Evolutionary conservation across 176 grass and related monocot species (phyloP).

Genomic region (Oryza nivara): DNA sequence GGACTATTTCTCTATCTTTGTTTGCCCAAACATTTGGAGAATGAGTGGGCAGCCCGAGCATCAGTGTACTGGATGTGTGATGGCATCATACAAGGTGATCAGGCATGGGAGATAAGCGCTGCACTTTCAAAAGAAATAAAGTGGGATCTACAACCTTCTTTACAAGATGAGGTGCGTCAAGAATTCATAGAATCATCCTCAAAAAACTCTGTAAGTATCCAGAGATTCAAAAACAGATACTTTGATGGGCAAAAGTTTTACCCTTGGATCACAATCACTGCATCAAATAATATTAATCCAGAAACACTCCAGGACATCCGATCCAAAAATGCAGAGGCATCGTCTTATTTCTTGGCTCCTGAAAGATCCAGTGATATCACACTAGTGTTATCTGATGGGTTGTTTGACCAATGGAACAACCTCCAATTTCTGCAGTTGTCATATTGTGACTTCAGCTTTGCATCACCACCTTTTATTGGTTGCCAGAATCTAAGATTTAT

Average conservation of each 20-base stretch:
- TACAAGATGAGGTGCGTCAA: not conserved
- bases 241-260: not conserved
- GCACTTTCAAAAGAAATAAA: not conserved
- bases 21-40: not conserved
- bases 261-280: not conserved
- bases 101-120: not conserved
- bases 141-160: not conserved
- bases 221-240: not conserved
- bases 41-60: not conserved
- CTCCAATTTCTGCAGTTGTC: not conserved
- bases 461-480: not conserved
- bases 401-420: not conserved
- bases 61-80: slow-evolving; percentile 20
- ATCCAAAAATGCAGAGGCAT: not conserved
- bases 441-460: not conserved
- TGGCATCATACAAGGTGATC: not conserved
- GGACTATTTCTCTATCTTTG: not conserved
- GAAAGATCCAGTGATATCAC: not conserved
- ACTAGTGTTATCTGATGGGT: not conserved
- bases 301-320: not conserved
- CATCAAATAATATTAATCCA: not conserved
- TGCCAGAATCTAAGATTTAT: slow-evolving; percentile 1
- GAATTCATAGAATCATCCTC: not conserved
- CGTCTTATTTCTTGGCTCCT: not conserved
- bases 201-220: not conserved